Percentiles rank a stretch among this genome's conserved stretches.
phyloP scores from a whole-genome alignment of 305 asterid genomes.

The Petunia hybrid region DNA sequence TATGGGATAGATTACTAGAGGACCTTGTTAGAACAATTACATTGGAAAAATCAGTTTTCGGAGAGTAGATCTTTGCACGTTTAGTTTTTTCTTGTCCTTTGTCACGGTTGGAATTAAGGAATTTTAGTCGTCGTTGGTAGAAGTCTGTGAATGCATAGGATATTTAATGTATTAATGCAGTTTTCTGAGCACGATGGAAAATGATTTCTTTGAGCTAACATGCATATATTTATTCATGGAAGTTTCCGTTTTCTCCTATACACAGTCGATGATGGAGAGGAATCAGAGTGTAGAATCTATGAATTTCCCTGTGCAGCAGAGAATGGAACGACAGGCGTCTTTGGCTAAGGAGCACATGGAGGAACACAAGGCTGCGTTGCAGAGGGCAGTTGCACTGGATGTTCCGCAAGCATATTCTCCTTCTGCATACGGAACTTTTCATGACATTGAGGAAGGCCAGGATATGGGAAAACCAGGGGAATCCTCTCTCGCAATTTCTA shows the following conservation, averaged over 20 bases:
- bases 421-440: slow-evolving; percentile 79
- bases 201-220: background rate
- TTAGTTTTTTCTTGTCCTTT: background rate
- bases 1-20: background rate
- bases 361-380: slow-evolving; percentile 81
- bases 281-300: slow-evolving; percentile 51
- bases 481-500: slow-evolving; percentile 33
- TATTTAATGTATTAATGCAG: slow-evolving; percentile 17
- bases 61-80: background rate
- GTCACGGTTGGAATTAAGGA: slow-evolving; percentile 6
- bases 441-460: slow-evolving; percentile 57
- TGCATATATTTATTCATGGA: slow-evolving; percentile 15
- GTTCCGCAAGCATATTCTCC: slow-evolving; percentile 82
- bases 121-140: background rate
- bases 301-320: slow-evolving; percentile 76
- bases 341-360: slow-evolving; percentile 75
- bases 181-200: slow-evolving; percentile 16
- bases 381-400: slow-evolving; percentile 80
- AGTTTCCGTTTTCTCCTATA: slow-evolving; percentile 29
- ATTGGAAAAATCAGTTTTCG: background rate
- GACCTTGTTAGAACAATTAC: background rate
- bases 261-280: slow-evolving; percentile 69
- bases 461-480: slow-evolving; percentile 46
- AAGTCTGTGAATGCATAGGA: background rate
- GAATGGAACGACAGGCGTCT: slow-evolving; percentile 77